Evolutionary conservation across 139 green algal genomes (phyloP).

Genomic region (Edaphochlamys debaryana): DNA sequence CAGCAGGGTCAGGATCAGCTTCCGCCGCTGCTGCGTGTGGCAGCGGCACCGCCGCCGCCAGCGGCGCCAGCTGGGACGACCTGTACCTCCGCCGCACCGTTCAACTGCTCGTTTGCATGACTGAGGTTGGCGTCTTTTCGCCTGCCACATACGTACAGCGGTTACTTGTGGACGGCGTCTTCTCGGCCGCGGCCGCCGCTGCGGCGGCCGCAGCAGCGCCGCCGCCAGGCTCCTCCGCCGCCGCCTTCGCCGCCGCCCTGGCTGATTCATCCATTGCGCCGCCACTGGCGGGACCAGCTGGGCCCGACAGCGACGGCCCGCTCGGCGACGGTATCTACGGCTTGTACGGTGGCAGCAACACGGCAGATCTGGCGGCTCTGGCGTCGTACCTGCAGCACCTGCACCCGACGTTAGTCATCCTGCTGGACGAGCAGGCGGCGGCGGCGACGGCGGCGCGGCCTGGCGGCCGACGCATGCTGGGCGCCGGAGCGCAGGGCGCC

Average conservation of each 20-base stretch:
- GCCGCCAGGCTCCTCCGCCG: not conserved
- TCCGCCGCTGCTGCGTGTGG: not conserved
- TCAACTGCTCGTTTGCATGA: constrained; percentile 21
- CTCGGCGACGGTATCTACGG: not conserved
- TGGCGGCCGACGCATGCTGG: constrained; percentile 3
- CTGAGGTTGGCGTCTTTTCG: constrained; percentile 28
- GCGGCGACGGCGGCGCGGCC: not conserved
- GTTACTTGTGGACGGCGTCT: constrained; percentile 17
- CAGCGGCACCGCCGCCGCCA: not conserved
- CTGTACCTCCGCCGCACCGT: constrained; percentile 25
- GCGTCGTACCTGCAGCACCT: constrained; percentile 28
- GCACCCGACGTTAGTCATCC: constrained; percentile 4
- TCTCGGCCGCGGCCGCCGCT: not conserved
- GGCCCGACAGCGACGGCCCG: too few species aligned
- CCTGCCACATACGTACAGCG: not conserved
- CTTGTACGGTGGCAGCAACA: not conserved
- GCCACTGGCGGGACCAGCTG: too few species aligned
- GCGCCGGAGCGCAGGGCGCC: not conserved
- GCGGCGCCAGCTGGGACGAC: not conserved
- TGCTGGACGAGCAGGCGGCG: constrained; percentile 18
- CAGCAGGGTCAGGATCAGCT: too few species aligned
- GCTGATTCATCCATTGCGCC: too few species aligned
- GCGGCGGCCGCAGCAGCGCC: not conserved
- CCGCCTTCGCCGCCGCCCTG: too few species aligned
- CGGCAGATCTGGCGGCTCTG: not conserved